Conservation (phyloP, 2,329 filamentous ascomycete genomes). For the Trichothecium sympodiale region DNA sequence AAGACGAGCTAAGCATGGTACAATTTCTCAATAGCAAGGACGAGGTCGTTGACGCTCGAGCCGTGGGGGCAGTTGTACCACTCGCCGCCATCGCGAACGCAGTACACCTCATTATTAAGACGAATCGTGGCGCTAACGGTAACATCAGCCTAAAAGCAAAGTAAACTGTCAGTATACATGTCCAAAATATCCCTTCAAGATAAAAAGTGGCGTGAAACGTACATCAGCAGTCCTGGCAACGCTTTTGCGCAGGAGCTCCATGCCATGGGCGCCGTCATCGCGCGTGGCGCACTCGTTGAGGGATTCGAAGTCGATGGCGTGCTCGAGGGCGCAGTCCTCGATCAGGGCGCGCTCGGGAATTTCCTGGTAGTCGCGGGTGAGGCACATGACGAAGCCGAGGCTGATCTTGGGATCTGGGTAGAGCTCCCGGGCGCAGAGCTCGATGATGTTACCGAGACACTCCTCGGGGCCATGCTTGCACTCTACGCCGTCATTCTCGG, state of each 20-base stretch:
- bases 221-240: slow-evolving; percentile 52
- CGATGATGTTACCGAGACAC: slow-evolving; percentile 86
- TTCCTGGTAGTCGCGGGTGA: slow-evolving; percentile 61
- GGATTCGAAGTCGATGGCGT: slow-evolving; percentile 71
- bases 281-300: slow-evolving; percentile 73
- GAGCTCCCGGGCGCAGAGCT: slow-evolving; percentile 76
- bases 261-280: slow-evolving; percentile 62
- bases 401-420: slow-evolving; percentile 80
- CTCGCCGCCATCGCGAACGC: slow-evolving; percentile 65
- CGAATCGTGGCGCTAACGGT: slow-evolving; percentile 69
- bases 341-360: slow-evolving; percentile 75
- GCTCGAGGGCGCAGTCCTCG: slow-evolving; percentile 80
- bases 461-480: slow-evolving; percentile 87
- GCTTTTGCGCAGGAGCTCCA: slow-evolving; percentile 57
- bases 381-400: slow-evolving; percentile 87
- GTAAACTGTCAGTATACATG: slow-evolving; percentile 4
- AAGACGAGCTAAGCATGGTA: slow-evolving; percentile 24
- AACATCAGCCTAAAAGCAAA: slow-evolving; percentile 41
- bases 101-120: slow-evolving; percentile 69
- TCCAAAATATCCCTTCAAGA: slow-evolving; percentile 3
- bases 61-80: slow-evolving; percentile 74
- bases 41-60: slow-evolving; percentile 56
- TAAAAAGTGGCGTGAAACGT: slow-evolving; percentile 11
- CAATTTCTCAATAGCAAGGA: slow-evolving; percentile 65
- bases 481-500: slow-evolving; percentile 68